phyloP scores from a whole-genome alignment of 2,329 filamentous ascomycete genomes.

The Daldinia sp. region DNA sequence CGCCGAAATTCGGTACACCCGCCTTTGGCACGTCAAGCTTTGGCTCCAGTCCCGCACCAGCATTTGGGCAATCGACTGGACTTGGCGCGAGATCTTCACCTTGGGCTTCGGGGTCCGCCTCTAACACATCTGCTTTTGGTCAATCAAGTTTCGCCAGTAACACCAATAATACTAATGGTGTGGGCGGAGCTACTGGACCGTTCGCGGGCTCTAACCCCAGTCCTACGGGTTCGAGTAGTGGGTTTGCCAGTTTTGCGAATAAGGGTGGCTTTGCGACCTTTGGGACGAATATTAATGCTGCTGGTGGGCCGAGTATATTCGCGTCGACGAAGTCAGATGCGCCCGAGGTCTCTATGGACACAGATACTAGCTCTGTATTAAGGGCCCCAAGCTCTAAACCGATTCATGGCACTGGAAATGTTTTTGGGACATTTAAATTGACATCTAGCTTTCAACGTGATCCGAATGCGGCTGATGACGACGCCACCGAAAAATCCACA shows the following conservation, averaged over 20 bases:
- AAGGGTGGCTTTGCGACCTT: constrained; percentile 65
- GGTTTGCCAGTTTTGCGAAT: constrained; percentile 59
- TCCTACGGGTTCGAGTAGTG: constrained; percentile 32
- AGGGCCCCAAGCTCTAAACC: constrained; percentile 51
- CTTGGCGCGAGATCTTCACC: constrained; percentile 60
- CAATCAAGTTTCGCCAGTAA: constrained; percentile 58
- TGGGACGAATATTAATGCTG: constrained; percentile 46
- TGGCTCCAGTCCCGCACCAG: constrained; percentile 46
- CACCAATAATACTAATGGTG: constrained; percentile 16
- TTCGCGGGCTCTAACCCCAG: constrained; percentile 34
- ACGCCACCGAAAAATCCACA: constrained; percentile 48
- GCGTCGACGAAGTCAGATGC: constrained; percentile 49
- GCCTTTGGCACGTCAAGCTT: constrained; percentile 52
- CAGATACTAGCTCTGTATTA: constrained; percentile 49
- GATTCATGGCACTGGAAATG: constrained; percentile 41
- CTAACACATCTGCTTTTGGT: constrained; percentile 59
- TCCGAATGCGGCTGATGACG: constrained; percentile 66
- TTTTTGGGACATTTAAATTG: constrained; percentile 70
- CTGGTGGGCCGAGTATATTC: constrained; percentile 51
- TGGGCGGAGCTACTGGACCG: constrained; percentile 25
- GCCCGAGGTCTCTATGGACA: constrained; percentile 48
- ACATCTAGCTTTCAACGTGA: constrained; percentile 73
- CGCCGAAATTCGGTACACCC: constrained; percentile 60
- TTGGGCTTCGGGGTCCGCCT: constrained; percentile 56
- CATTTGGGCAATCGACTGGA: constrained; percentile 62